Base-by-base conservation (phyloP, 2,329 filamentous ascomycete species). In the Coleophoma eucalyptorum region DNA sequence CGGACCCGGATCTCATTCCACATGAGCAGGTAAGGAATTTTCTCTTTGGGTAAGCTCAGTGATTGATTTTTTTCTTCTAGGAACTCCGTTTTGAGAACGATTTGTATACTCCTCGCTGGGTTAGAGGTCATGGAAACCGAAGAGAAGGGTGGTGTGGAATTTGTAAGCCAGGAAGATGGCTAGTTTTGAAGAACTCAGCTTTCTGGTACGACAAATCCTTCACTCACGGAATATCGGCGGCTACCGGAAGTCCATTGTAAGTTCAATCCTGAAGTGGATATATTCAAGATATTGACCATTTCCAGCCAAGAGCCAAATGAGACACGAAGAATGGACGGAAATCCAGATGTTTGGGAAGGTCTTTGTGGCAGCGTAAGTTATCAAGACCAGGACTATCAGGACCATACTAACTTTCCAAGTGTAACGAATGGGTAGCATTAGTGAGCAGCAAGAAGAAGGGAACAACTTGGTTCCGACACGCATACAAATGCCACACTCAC, bases 191-290 rank as follows among this genome's bases (percentile, higher is more conserved):
- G 74, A 94, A 95, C 71, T 92, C 87, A 50, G 90, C 90, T 6
- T 96, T 90, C 67, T 95, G 90, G 90, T 95, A 95, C 68, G 90
- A 95, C 73, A 93, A 94, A 75, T 89, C 86, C 51, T 95, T 94
- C 67, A 90, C 87, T 2, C 90, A 95, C 64, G 90, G 90, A 46
- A 90, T 95, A 66, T 90, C 87, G 64, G 89, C 88, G 26, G 86
- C 87, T 4, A 93, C 89, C 0, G 89, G 90, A 20, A 84, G 79
- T 55, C 82, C 86, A 3, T 93, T 94, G 42, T 44, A 44, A 44
- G 42, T 44, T n/a, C 15, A 26, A 18, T 19, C 3, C 5, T 18
- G 18, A 18, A 18, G 18, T 13, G 6, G 5, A 10, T 10, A 10
- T 16, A 5, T 11, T 42, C 38, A 42, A 12, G 38, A 26, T 26